A percentile compares a stretch with the other conserved stretches of the same genome.
Evolutionary conservation across 1,139 yeast species (phyloP).

Genomic region (Sugiyamaella xylanicola): DNA sequence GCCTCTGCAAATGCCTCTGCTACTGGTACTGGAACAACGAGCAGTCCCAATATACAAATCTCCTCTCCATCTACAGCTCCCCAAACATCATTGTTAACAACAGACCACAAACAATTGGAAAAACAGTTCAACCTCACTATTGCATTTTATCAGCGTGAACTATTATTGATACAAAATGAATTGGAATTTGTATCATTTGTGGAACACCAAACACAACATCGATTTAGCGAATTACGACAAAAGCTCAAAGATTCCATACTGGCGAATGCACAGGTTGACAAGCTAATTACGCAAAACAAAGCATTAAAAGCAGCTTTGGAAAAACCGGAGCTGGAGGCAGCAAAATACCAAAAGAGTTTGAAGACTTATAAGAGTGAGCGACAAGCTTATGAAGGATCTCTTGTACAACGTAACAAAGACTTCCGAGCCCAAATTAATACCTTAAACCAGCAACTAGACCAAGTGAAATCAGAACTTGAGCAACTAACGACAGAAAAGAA

Average conservation of each 20-base stretch:
- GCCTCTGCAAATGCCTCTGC: constrained; percentile 16
- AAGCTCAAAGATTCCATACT: constrained; percentile 43
- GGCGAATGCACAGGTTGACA: constrained; percentile 36
- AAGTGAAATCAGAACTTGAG: constrained; percentile 29
- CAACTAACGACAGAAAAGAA: constrained; percentile 30
- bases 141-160: constrained; percentile 59
- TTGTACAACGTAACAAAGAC: constrained; percentile 42
- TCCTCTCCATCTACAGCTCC: constrained; percentile 9
- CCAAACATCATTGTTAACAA: background rate
- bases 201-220: constrained; percentile 54
- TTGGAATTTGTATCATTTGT: constrained; percentile 61
- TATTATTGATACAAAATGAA: constrained; percentile 61
- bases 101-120: constrained; percentile 10
- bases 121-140: constrained; percentile 28
- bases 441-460: constrained; percentile 33
- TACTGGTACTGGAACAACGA: constrained; percentile 9
- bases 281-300: constrained; percentile 37
- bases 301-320: constrained; percentile 35
- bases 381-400: constrained; percentile 41
- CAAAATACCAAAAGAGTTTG: constrained; percentile 35
- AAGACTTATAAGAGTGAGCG: constrained; percentile 40
- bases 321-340: constrained; percentile 38
- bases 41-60: constrained; percentile 13
- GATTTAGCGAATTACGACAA: constrained; percentile 46
- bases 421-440: constrained; percentile 37